phyloP scores from a whole-genome alignment of 176 grass and related monocot genomes.

The Aegilops tauschii region DNA sequence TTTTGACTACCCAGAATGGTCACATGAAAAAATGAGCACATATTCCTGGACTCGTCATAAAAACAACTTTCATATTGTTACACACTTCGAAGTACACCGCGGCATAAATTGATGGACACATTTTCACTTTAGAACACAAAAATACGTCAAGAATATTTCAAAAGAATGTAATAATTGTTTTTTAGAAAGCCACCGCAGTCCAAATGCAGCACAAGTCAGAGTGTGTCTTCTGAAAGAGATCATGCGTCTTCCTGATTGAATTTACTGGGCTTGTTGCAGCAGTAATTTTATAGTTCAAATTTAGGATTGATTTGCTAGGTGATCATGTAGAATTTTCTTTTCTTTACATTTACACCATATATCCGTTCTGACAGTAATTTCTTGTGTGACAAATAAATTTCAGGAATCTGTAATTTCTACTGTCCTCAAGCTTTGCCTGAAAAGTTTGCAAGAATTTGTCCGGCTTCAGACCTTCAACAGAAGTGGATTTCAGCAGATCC shows the following conservation, averaged over 20 bases:
- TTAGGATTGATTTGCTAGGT: slow-evolving; percentile 14
- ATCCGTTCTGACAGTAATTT: slow-evolving; percentile 16
- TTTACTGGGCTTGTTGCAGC: background rate
- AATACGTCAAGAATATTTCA: background rate
- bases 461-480: slow-evolving; percentile 96
- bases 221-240: background rate
- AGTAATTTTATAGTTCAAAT: slow-evolving; percentile 6
- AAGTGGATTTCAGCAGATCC: slow-evolving; percentile 99
- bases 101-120: slow-evolving; percentile 1
- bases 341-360: background rate
- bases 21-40: background rate
- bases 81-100: background rate
- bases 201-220: background rate
- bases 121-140: background rate
- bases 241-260: slow-evolving; percentile 4
- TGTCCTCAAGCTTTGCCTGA: slow-evolving; percentile 84
- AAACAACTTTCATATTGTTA: background rate
- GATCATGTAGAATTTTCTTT: slow-evolving; percentile 17
- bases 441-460: slow-evolving; percentile 99
- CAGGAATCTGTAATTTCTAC: slow-evolving; percentile 96
- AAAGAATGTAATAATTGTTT: background rate
- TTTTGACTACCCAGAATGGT: background rate
- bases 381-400: slow-evolving; percentile 30
- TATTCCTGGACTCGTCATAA: background rate
- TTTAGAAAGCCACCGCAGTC: background rate